Percentiles rank a stretch among this genome's conserved stretches.
Conservation (phyloP, 2,329 filamentous ascomycete species). For the Neofusicoccum cordaticola region DNA sequence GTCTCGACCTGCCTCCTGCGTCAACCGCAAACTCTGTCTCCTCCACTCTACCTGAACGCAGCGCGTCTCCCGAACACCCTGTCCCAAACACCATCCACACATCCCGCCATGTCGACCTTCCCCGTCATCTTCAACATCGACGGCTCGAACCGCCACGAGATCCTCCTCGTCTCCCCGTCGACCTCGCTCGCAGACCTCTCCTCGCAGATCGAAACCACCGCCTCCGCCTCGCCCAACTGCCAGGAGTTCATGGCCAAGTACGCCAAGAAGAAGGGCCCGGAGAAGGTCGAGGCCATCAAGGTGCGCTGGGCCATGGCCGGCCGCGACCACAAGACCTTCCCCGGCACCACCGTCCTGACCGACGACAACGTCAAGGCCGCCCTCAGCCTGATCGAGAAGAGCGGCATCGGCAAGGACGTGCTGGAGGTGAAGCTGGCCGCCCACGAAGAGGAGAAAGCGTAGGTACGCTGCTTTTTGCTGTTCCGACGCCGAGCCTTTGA, state of each 20-base stretch:
- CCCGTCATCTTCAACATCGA: conserved; percentile 38
- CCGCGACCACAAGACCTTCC: conserved; percentile 32
- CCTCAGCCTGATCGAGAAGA: conserved; percentile 29
- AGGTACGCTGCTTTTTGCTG: conserved; percentile 9
- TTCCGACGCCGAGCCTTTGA: background rate
- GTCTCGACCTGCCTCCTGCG: background rate
- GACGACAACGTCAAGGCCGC: conserved; percentile 33
- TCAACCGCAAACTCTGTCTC: background rate
- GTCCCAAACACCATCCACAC: background rate
- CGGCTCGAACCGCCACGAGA: conserved; percentile 32
- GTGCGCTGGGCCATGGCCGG: conserved; percentile 33
- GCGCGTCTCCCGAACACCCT: background rate
- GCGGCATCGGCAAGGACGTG: conserved; percentile 33
- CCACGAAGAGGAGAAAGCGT: conserved; percentile 19
- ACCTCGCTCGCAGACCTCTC: conserved; percentile 18
- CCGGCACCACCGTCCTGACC: conserved; percentile 33
- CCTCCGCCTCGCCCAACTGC: conserved; percentile 30
- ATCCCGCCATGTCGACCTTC: conserved; percentile 17
- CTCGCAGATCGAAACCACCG: conserved; percentile 16
- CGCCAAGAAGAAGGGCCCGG: conserved; percentile 28
- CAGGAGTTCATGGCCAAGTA: conserved; percentile 36
- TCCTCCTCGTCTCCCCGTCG: conserved; percentile 21
- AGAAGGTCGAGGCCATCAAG: conserved; percentile 30
- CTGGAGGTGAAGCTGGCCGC: conserved; percentile 31
- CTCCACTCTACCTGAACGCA: background rate